Evolutionary conservation across 768 basidiomycete species (phyloP).

Genomic region (Tephrocybe sp.): DNA sequence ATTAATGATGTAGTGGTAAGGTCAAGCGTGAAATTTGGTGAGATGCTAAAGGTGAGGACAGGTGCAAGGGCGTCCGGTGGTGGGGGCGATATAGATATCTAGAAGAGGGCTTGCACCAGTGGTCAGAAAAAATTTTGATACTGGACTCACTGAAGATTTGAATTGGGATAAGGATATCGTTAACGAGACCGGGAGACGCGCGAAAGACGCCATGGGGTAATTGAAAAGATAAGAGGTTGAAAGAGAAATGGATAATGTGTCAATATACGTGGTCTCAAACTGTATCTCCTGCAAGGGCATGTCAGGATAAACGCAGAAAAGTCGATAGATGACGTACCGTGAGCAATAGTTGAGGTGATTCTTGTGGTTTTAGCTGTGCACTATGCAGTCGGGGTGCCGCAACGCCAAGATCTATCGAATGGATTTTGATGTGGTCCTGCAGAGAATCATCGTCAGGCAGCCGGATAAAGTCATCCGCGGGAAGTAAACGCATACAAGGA

Average conservation of each 20-base stretch:
- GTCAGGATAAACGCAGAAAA: constrained; percentile 4
- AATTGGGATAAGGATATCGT: constrained; percentile 78
- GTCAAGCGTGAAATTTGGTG: constrained; percentile 84
- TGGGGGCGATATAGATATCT: constrained; percentile 71
- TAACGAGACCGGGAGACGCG: constrained; percentile 78
- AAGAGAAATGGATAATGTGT: constrained; percentile 78
- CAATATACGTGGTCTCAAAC: constrained; percentile 82
- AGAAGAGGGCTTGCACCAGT: constrained; percentile 7
- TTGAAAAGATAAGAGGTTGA: constrained; percentile 84
- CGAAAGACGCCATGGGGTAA: constrained; percentile 82
- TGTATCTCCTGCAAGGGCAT: constrained; percentile 60
- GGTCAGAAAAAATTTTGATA: too few relatives aligned
- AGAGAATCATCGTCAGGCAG: not conserved
- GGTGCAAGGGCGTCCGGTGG: constrained; percentile 51
- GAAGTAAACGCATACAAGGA: constrained; percentile 55
- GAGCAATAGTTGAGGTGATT: constrained; percentile 22
- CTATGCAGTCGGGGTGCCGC: constrained; percentile 78
- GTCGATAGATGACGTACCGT: constrained; percentile 26
- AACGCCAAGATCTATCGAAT: constrained; percentile 79
- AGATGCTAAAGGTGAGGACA: constrained; percentile 68
- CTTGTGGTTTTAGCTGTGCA: constrained; percentile 52
- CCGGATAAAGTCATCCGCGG: not conserved
- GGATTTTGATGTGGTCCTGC: constrained; percentile 85
- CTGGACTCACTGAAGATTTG: constrained; percentile 55
- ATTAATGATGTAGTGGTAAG: constrained; percentile 89